Conservation (phyloP, 192 early-diverging fungal genomes). For the Coemansia sp. region DNA sequence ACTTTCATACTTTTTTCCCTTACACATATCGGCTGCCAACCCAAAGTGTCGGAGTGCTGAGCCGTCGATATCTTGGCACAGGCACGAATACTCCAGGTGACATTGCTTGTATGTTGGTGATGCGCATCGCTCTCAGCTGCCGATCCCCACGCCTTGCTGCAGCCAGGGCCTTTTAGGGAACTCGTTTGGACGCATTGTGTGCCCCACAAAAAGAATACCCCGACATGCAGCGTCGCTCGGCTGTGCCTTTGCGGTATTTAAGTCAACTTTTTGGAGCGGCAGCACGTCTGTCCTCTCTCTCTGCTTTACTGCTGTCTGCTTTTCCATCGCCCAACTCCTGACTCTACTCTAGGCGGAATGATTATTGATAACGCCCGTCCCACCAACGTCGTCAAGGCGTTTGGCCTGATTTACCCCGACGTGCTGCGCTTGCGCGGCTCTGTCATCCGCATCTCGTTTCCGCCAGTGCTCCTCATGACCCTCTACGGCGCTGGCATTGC, state of each 20-base stretch:
- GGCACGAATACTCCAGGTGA: background rate
- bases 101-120: background rate
- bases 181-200: background rate
- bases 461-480: constrained; percentile 38
- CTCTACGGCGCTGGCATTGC: constrained; percentile 51
- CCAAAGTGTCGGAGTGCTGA: constrained; percentile 56
- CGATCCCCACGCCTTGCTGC: background rate
- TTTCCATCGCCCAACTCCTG: background rate
- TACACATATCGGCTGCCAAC: constrained; percentile 54
- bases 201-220: background rate
- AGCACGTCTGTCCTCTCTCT: background rate
- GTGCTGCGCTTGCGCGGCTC: constrained; percentile 50
- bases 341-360: constrained; percentile 12
- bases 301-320: background rate
- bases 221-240: background rate
- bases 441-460: constrained; percentile 45
- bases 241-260: background rate
- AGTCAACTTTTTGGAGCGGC: background rate
- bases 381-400: constrained; percentile 27
- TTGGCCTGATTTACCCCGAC: constrained; percentile 40
- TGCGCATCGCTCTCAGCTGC: constrained; percentile 4
- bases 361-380: constrained; percentile 38
- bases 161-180: background rate
- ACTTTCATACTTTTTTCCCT: background rate
- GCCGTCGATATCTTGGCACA: constrained; percentile 33